Base-by-base conservation (phyloP, 805 yeast species). In the Candida awuae region DNA sequence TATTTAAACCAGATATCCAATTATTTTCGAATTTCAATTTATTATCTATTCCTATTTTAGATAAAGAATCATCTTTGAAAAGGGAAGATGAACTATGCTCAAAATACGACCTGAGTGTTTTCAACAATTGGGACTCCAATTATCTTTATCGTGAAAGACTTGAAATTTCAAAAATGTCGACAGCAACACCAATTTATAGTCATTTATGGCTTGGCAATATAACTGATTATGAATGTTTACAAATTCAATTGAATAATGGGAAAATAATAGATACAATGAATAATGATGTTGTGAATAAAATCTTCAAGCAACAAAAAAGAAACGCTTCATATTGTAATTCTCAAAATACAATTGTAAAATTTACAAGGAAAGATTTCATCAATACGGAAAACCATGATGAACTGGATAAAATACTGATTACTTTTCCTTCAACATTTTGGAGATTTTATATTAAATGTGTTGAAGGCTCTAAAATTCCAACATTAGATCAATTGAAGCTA, bases 121-220 rank as follows among this genome's bases (percentile, higher is more conserved):
- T 74, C 46, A 66, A 67, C 38, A 70, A 71, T 47, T 81, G 87
- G 86, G 84, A 80, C 48, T 65, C 71, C 20, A 83, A 84, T 50
- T 77, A 79, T 51, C 65, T 72, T 16, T 68, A 75, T 46, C 76
- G 82, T 51, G 97, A 88, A 56, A 76, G 82, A 44, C 65, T 83
- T n/a, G 96, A 88, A 56, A 80, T 86, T 37, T 67, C 86, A 1
- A 75, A 74, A 53, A 82, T 88, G 88, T 80, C 95, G 1, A 68
- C 84, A 8, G 94, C 94, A 0, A 73, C 92, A 0, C 70, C 66
- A 10, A 62, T 84, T 1, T 32, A 47, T 4, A 39, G 41, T 14
- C 66, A 73, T 35, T 72, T 87, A 6, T 88, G 90, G 88, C 68
- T 81, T 37, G 97, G 97, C 2, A 90, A 88, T 53, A 64, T 77